Base-by-base conservation (phyloP, 179 eudicot genomes). In the Dionaea muscipula region DNA sequence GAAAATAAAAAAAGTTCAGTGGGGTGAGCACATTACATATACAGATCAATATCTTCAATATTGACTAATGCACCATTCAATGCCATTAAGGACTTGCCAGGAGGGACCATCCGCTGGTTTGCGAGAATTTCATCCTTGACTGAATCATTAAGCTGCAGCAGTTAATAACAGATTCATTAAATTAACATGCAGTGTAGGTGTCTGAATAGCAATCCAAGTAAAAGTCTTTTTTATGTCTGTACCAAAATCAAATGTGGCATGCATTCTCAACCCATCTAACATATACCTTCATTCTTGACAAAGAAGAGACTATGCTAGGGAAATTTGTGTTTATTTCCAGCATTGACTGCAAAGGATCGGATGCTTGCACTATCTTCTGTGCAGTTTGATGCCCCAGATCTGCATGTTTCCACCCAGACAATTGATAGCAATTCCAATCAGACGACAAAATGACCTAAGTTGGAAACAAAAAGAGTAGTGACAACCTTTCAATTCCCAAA, bases 361-460 rank as follows among this genome's bases (percentile, higher is more conserved):
- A 82, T 43, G 99, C 94, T 56, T 84, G 99, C 58, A 93, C 86
- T 40, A 93, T 88, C 76, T 85, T 85, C 68, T 93, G 99, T 20
- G 94, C 96, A 69, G 96, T 85, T 76, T 93, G 99, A 74, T 93
- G 96, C 53, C 99, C 99, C 72, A 93, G 74, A 79, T 93, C 99
- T 93, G 79, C 25, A 35, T 40, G 27, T 18, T 13, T n/a, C 19
- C 38, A 16, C 13, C 47, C 54, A 27, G 26, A 28, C 23, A 31
- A 49, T 50, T 47, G 40, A 16, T 18, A 27, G 38, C 53, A 61
- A 56, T 27, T 46, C 7, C 37, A 52, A 52, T 13, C 20, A 51
- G 44, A 57, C 17, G 51, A 49, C 11, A 16, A 49, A 22, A 20
- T 46, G 0, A 2, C 53, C 13, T 26, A 5, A 53, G 31, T 28